Percentiles rank a stretch among this genome's conserved stretches.
phyloP scores from a whole-genome alignment of 768 basidiomycete species.

The Suillus subalutaceus region DNA sequence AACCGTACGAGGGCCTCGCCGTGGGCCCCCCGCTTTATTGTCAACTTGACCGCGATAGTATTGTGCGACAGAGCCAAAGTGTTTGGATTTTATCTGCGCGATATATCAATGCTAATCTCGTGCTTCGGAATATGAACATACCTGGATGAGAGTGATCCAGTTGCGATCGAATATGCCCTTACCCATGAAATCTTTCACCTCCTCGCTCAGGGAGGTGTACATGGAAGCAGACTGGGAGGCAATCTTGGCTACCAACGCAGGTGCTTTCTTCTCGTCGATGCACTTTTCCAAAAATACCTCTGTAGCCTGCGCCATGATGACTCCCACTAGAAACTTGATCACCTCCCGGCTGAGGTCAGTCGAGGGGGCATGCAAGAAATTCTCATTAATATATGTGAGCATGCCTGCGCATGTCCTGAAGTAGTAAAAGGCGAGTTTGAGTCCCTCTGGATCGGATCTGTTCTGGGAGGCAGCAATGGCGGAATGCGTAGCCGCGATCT shows the following conservation, averaged over 20 bases:
- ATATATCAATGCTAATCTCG: conserved; percentile 8
- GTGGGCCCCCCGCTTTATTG: conserved; percentile 71
- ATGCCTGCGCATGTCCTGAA: conserved; percentile 91
- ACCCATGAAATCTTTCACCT: conserved; percentile 95
- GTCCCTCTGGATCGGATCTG: conserved; percentile 85
- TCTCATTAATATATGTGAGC: conserved; percentile 99
- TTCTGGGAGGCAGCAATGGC: conserved; percentile 86
- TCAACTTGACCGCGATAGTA: conserved; percentile 87
- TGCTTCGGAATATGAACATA: conserved; percentile 29
- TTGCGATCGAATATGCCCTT: conserved; percentile 95
- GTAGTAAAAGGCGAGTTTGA: conserved; percentile 93
- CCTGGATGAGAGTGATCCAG: conserved; percentile 89
- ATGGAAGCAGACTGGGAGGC: conserved; percentile 80
- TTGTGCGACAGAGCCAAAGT: conserved; percentile 84
- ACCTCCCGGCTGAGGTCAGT: conserved; percentile 94
- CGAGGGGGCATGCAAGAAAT: conserved; percentile 96
- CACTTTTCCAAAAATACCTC: conserved; percentile 97
- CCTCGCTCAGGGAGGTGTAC: conserved; percentile 84
- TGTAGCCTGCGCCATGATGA: conserved; percentile 91
- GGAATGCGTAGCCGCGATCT: conserved; percentile 93
- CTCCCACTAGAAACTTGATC: conserved; percentile 86
- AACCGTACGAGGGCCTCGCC: conserved; percentile 86
- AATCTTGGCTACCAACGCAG: conserved; percentile 78
- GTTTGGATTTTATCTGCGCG: conserved; percentile 84
- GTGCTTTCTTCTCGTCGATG: conserved; percentile 88